A percentile compares a stretch with the other conserved stretches of the same genome.
Evolutionary conservation across 306 rosid species (phyloP).

Genomic region (Cucurbita argyrosperma): DNA sequence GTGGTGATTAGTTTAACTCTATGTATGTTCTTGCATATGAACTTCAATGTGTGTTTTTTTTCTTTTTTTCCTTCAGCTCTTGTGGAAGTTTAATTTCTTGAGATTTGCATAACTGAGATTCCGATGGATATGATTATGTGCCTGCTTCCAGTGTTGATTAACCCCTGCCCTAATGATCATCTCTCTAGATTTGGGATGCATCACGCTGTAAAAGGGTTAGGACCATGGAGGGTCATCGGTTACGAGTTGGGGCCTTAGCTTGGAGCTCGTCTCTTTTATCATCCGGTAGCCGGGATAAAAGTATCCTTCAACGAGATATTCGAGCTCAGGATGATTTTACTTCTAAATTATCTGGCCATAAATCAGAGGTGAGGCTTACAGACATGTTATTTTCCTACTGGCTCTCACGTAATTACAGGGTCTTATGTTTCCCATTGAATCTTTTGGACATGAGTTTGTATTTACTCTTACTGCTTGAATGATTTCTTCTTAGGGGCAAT

Average conservation of each 20-base stretch:
- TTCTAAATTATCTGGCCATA: conserved; percentile 78
- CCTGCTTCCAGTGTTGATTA: conserved; percentile 4
- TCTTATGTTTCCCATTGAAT: background rate
- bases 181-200: conserved; percentile 83
- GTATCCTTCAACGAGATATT: conserved; percentile 81
- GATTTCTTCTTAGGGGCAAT: background rate
- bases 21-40: background rate
- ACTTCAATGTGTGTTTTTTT: background rate
- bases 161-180: conserved; percentile 10
- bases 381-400: background rate
- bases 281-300: conserved; percentile 82
- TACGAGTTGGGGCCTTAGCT: conserved; percentile 32
- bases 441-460: background rate
- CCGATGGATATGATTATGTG: background rate
- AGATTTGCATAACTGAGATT: background rate
- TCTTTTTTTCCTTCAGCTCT: background rate
- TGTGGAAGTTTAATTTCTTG: background rate
- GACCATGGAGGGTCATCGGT: conserved; percentile 13
- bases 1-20: conserved; percentile 7
- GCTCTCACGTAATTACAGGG: background rate
- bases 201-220: conserved; percentile 52
- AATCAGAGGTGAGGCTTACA: conserved; percentile 56
- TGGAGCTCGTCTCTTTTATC: conserved; percentile 80
- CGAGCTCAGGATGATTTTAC: conserved; percentile 82
- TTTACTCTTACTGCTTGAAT: background rate